Base-by-base conservation (phyloP, 1,284 basidiomycete genomes). In the Fomitiporia mediterranea region DNA sequence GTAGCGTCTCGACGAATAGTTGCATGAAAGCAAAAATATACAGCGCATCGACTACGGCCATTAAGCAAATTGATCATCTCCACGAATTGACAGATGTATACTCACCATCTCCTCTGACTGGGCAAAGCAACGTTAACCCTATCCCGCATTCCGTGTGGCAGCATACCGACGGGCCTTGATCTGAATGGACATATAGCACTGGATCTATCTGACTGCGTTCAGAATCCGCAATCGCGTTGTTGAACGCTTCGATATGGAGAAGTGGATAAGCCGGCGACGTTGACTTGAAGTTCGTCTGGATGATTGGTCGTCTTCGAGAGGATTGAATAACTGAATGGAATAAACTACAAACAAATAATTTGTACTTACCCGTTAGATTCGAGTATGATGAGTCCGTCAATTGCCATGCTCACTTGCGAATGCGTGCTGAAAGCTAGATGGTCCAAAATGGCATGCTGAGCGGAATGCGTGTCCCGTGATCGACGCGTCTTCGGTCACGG, bases 351-450 rank as follows among this genome's bases (percentile, higher is more conserved):
- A 9, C 23, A 48, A 39, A 25, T 53, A 17, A 25, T 32, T 58
- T 51, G 35, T 44, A 73, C 85, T 65, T 64, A 91, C 86, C 91
- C 89, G 62, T 82, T 78, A 56, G 79, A 77, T 70, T 94, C 92
- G 54, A 96, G 76, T 60, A 96, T 86, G 66, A 97, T 94, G 60
- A 97, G 76, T 9, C 94, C 94, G 72, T 97, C 94, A 69, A 97
- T 86, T 57, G 81, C 82, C 80, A 94, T 90, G 15, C 21, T 44
- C 21, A 9, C 21, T 23, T 44, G 42, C 42, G 11, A 19, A 44
- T 19, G 42, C 13, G 42, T 44, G 11, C 7, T 44, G n/a, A n/a
- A n/a, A n/a, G n/a, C n/a, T n/a, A n/a, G n/a, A n/a, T n/a, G n/a
- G n/a, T n/a, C n/a, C n/a, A n/a, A n/a, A n/a, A n/a, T n/a, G n/a